Evolutionary conservation across 495 filamentous ascomycete species (phyloP).

Genomic region (Aspergillus ellipticus): DNA sequence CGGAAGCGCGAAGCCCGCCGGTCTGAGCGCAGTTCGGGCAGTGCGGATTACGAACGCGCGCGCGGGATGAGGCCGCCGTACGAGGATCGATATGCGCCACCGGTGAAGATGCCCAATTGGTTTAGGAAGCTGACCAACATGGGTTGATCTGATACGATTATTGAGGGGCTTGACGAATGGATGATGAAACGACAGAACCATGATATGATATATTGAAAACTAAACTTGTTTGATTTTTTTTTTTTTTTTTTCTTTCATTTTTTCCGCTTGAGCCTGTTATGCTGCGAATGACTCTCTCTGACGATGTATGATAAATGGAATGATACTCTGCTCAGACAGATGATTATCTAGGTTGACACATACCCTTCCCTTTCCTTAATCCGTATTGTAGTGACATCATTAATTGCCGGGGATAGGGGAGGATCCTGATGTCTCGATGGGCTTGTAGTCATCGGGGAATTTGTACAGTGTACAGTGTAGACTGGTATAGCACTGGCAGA

Average conservation of each 20-base stretch:
- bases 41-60: conserved; percentile 43
- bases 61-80: conserved; percentile 29
- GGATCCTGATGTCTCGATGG: too few relatives aligned
- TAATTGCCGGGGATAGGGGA: too few relatives aligned
- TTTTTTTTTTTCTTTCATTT: too few relatives aligned
- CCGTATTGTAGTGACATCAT: too few relatives aligned
- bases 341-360: too few relatives aligned
- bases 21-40: conserved; percentile 34
- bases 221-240: conserved; percentile 1
- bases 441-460: too few relatives aligned
- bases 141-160: conserved; percentile 18
- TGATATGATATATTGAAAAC: conserved; percentile 5
- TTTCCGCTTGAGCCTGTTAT: too few relatives aligned
- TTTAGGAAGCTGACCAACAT: conserved; percentile 44
- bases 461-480: too few relatives aligned
- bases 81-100: conserved; percentile 27
- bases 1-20: conserved; percentile 29
- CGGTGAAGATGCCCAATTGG: conserved; percentile 44
- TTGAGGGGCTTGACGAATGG: too few relatives aligned
- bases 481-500: too few relatives aligned
- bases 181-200: conserved; percentile 21
- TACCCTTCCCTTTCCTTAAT: too few relatives aligned
- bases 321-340: not conserved
- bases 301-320: too few relatives aligned
- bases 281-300: not conserved